Evolutionary conservation across 2,329 filamentous ascomycete species (phyloP), one percentile per base, ranked within the genome.

Genomic region (Colletotrichum melonis): DNA sequence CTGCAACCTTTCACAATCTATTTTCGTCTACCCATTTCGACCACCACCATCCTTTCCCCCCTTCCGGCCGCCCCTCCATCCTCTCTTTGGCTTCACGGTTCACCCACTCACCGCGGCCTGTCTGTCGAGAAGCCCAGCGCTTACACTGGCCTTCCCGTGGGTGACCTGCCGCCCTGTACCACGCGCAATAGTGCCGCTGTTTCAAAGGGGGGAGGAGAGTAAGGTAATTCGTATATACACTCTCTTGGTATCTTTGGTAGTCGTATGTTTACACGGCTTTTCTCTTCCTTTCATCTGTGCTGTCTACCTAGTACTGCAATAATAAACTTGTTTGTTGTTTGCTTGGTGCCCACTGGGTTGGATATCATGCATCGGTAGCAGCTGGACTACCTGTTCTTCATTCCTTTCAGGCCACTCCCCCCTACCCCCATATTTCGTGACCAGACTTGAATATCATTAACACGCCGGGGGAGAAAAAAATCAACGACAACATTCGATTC

Each of bases 281-380:
- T 58, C 46, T 67, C 55, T 56, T 67, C 63, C 46, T 49, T 30
- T 35, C 66, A 66, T 69, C 59, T 38, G 55, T 42, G 68, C 57
- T 55, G 24, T 46, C 67, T 35, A 3, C 38, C 42, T 46, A 60
- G 46, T 62, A 46, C 60, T 59, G 26, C 67, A 67, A 63, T 38
- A 63, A 30, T 52, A 67, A 56, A 66, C 52, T 38, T 66, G 67
- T 63, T 66, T 63, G 24, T 66, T 73, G 46, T 52, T 66, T 71
- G 46, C 42, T 52, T 14, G 24, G 56, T 60, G 32, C 63, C 49
- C 49, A 66, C 16, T 28, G 35, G 57, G 55, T 64, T 68, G 55
- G 59, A 60, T 63, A 66, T 42, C 68, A 74, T 74, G 72, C 68
- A 72, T 74, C 69, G 57, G 58, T 74, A 74, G 63, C 58, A 72